Base-by-base conservation (phyloP, 441 rosid species). In the Populus hybrid region DNA sequence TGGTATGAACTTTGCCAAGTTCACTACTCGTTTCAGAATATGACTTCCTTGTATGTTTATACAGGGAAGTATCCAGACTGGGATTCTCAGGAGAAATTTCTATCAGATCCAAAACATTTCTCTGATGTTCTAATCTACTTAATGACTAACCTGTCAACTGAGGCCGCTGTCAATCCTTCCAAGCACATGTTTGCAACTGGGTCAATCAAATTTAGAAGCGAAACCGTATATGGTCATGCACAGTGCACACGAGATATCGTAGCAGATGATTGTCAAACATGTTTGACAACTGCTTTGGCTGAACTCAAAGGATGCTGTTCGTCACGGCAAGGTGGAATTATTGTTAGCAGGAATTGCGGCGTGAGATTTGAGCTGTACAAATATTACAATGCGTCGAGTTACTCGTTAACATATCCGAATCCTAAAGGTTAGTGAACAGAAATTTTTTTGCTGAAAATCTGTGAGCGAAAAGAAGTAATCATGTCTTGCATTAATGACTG, bases 1-100 rank as follows among this genome's bases (percentile, higher is more conserved):
- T 85, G 88, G 86, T 63, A 81, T 42, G 83, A 85, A 23, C 56
- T 16, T 1, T 83, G 86, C 45, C 82, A 83, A 77, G 70, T 85
- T 26, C 83, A 71, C 28, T 85, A 83, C 77, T 85, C 88, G 0
- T 45, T 61, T 24, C 53, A 24, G 2, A 65, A 4, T 24, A 65
- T 78, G n/a, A 72, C 53, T 9, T 23, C 29, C 6, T 20, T 1
- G 14, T 18, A 50, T 65, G 67, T 50, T 66, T 78, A 78, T 26
- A 21, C 68, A 4, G 80, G 80, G 28, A 72, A 78, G 66, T 72
- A 78, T 35, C 50, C 50, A 7, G 61, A 65, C 7, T 35, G 67
- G 59, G 72, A 72, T 28, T 45, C 61, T 45, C 76, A 33, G 28
- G 36, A 21, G 56, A 63, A 69, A 28, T 38, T 11, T 56, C 2